Percentiles rank a stretch among this genome's conserved stretches.
Evolutionary conservation across 1,284 basidiomycete genomes (phyloP).

Genomic region (Anthracocystis walkeri): DNA sequence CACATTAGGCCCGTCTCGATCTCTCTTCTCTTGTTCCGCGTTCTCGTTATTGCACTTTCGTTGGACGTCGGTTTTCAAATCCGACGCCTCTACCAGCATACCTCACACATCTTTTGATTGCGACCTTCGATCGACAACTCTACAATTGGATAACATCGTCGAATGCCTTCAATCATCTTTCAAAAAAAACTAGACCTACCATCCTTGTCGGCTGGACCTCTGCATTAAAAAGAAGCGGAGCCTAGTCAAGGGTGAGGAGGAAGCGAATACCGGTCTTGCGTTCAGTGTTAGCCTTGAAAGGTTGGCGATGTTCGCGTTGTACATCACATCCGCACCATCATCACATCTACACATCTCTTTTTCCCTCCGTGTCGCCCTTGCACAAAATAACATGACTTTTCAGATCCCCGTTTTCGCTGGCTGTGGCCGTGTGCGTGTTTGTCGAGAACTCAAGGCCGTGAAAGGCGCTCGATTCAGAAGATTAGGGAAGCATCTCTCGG

Average conservation of each 20-base stretch:
- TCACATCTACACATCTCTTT: constrained; percentile 24
- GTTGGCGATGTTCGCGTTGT: constrained; percentile 35
- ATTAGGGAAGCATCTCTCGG: background rate
- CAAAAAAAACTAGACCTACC: constrained; percentile 15
- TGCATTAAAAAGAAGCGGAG: constrained; percentile 9
- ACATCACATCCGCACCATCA: constrained; percentile 36
- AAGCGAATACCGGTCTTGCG: constrained; percentile 36
- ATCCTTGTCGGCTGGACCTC: constrained; percentile 16
- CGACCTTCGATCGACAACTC: constrained; percentile 5
- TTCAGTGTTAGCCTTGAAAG: constrained; percentile 1
- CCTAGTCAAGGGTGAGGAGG: constrained; percentile 25
- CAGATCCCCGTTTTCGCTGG: constrained; percentile 12
- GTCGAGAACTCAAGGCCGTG: background rate
- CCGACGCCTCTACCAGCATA: constrained; percentile 30
- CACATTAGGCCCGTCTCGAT: constrained; percentile 3
- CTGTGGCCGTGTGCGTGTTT: background rate
- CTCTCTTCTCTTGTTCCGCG: constrained; percentile 17
- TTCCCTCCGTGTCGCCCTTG: constrained; percentile 39
- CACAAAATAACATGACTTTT: constrained; percentile 51
- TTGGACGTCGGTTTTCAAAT: constrained; percentile 16
- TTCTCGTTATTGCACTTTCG: constrained; percentile 24
- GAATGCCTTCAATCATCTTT: background rate
- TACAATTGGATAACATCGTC: background rate
- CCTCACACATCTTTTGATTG: constrained; percentile 2
- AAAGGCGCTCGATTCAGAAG: background rate